These are phyloP conservation scores for Apophysomyces elegans DNA, from an alignment of 371 early-diverging fungal genomes.

Conservation along the genomic window DNA sequence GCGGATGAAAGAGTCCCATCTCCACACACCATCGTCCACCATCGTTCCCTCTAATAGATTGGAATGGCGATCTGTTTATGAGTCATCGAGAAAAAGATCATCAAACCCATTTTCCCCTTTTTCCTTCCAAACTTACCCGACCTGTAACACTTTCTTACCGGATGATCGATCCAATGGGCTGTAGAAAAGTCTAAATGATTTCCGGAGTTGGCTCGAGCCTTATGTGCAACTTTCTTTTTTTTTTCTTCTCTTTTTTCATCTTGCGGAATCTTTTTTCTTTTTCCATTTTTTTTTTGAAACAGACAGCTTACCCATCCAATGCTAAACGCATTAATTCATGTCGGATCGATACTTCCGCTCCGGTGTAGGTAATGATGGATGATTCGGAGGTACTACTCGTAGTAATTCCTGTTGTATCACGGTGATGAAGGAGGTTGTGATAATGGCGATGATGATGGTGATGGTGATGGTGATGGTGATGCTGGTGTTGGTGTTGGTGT, in stretches of 20 bases:
- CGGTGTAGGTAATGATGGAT: conserved; percentile 9
- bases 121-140: not conserved
- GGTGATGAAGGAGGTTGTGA: too few relatives aligned
- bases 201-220: not conserved
- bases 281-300: too few relatives aligned
- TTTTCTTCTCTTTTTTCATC: not conserved
- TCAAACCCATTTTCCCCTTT: too few relatives aligned
- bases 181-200: conserved; percentile 12
- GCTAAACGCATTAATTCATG: conserved; percentile 29
- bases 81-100: not conserved
- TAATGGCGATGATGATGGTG: not conserved
- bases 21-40: conserved; percentile 28
- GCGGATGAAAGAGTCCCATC: conserved; percentile 19
- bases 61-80: not conserved
- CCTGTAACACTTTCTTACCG: conserved; percentile 1
- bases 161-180: conserved; percentile 18
- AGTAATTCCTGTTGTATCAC: too few relatives aligned
- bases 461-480: not conserved
- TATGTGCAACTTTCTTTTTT: not conserved
- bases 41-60: not conserved
- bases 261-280: too few relatives aligned
- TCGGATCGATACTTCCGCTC: conserved; percentile 20
- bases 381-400: too few relatives aligned
- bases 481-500: not conserved
- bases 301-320: conserved; percentile 23